Conservation (phyloP, 2,329 filamentous ascomycete genomes). For the Penicillium janthinellum region DNA sequence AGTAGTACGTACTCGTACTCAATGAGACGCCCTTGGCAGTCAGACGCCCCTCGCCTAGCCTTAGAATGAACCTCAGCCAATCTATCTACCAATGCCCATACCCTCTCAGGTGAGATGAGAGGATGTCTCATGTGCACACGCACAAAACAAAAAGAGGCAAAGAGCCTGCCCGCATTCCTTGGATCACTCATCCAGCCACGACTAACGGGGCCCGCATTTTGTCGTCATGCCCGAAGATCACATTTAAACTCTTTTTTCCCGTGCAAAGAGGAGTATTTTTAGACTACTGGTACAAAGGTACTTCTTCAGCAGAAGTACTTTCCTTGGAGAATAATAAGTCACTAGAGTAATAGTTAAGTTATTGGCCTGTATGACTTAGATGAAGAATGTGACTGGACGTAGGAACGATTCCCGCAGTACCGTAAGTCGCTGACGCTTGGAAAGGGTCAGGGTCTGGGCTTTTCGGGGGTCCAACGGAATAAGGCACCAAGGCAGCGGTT, state of each 20-base stretch:
- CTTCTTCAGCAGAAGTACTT: background rate
- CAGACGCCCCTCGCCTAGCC: conserved; percentile 2
- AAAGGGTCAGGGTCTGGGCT: background rate
- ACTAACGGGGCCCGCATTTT: background rate
- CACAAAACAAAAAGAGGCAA: background rate
- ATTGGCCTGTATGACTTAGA: background rate
- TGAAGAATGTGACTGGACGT: background rate
- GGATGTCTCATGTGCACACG: too few relatives aligned
- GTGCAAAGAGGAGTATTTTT: background rate
- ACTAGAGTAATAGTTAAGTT: too few relatives aligned
- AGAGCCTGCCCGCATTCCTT: background rate
- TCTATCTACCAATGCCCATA: too few relatives aligned
- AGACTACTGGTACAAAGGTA: background rate
- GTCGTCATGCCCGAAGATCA: conserved; percentile 1
- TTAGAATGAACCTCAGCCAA: background rate
- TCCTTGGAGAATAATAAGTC: background rate
- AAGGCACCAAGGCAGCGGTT: too few relatives aligned
- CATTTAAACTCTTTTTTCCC: background rate
- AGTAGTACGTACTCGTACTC: background rate
- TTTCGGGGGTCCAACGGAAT: too few relatives aligned
- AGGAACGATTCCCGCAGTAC: too few relatives aligned
- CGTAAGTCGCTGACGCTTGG: background rate
- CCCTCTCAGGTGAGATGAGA: too few relatives aligned
- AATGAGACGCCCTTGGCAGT: conserved; percentile 14
- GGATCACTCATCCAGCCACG: conserved; percentile 3